phyloP scores from a whole-genome alignment of 352 stramenopile species.

The Phytopythium vexans region DNA sequence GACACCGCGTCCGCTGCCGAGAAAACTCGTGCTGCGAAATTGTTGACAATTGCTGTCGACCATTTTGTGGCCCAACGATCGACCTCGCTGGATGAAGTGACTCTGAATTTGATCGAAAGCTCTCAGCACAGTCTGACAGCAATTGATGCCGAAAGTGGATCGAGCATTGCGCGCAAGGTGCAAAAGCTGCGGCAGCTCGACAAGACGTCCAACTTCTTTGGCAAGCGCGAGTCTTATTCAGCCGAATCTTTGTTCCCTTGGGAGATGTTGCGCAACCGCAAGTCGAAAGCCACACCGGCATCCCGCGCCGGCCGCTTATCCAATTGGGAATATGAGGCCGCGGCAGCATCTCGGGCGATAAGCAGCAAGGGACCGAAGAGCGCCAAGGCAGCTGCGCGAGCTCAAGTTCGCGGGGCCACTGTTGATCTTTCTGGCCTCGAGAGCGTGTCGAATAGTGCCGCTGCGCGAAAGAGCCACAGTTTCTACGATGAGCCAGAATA shows the following conservation, averaged over 20 bases:
- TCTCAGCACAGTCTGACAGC: slow-evolving; percentile 39
- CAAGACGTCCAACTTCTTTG: slow-evolving; percentile 52
- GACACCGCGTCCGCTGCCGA: slow-evolving; percentile 38
- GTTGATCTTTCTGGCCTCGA: slow-evolving; percentile 47
- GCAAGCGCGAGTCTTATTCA: slow-evolving; percentile 23
- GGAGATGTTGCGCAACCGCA: too few relatives aligned
- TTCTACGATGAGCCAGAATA: slow-evolving; percentile 77
- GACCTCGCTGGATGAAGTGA: slow-evolving; percentile 49
- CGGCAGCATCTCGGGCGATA: slow-evolving; percentile 6
- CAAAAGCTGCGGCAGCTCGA: slow-evolving; percentile 67
- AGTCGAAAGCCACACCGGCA: too few relatives aligned
- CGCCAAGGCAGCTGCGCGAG: slow-evolving; percentile 51
- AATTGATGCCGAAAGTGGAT: slow-evolving; percentile 66
- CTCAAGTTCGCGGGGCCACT: slow-evolving; percentile 27
- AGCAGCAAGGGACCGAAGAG: slow-evolving; percentile 42
- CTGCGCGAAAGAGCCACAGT: slow-evolving; percentile 58
- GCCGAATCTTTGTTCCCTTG: not conserved
- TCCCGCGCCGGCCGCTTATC: too few relatives aligned
- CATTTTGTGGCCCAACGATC: slow-evolving; percentile 44
- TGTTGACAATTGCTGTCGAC: slow-evolving; percentile 63
- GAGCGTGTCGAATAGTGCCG: slow-evolving; percentile 39
- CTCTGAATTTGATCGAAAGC: slow-evolving; percentile 41
- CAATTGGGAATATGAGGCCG: too few relatives aligned
- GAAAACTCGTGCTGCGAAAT: slow-evolving; percentile 57
- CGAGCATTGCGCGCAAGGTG: slow-evolving; percentile 58